phyloP scores from a whole-genome alignment of 257 asterid genomes.

The Solanum sitiens region DNA sequence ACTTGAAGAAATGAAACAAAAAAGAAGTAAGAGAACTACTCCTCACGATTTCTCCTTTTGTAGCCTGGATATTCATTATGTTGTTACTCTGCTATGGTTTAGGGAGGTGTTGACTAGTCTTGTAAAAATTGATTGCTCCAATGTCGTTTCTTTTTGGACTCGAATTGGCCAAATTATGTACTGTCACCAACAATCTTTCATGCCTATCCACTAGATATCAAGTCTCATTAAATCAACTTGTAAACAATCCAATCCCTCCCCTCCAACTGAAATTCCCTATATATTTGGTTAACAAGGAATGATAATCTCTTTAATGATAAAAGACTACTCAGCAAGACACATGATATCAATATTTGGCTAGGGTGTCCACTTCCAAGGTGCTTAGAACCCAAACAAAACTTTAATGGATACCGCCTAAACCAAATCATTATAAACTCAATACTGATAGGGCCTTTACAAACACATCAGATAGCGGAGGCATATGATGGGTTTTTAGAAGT shows the following conservation, averaged over 20 bases:
- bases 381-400: neutral
- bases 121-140: too few species aligned
- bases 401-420: neutral
- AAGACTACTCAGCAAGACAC: neutral
- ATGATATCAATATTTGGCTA: too few species aligned
- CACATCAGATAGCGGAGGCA: neutral
- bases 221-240: too few species aligned
- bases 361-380: neutral
- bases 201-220: too few species aligned
- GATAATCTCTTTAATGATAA: neutral
- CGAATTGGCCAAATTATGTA: too few species aligned
- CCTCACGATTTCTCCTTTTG: neutral
- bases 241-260: too few species aligned
- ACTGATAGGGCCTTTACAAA: neutral
- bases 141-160: too few species aligned
- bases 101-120: too few species aligned
- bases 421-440: neutral
- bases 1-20: neutral
- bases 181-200: too few species aligned
- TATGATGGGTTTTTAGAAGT: neutral
- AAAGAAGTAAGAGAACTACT: neutral
- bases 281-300: too few species aligned
- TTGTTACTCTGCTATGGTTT: neutral
- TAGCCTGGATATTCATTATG: neutral
- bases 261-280: too few species aligned